Evolutionary conservation across 2,329 filamentous ascomycete species (phyloP).

Genomic region (Diaporthe citrichinensis): DNA sequence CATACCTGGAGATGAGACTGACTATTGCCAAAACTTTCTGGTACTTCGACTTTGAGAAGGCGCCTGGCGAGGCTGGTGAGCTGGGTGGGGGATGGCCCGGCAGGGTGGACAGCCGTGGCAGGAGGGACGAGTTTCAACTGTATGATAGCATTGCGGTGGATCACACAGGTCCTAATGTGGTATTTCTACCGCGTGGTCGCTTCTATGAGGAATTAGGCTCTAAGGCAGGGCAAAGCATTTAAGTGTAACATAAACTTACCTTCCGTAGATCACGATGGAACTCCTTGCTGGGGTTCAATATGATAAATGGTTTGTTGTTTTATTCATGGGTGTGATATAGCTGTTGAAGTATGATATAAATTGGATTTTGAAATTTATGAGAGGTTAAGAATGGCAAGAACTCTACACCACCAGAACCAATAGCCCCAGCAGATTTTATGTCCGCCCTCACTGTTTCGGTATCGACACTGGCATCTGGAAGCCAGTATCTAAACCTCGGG

Average conservation of each 20-base stretch:
- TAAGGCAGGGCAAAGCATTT: no score
- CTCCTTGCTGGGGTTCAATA: no score
- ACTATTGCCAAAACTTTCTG: slow-evolving; percentile 27
- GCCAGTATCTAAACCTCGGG: slow-evolving; percentile 9
- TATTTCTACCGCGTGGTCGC: neutral
- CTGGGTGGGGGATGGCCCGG: neutral
- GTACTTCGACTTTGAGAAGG: slow-evolving; percentile 19
- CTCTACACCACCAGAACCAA: slow-evolving; percentile 8
- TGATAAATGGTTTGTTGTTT: no score
- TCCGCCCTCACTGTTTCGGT: neutral
- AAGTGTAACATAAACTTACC: no score
- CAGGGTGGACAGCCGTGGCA: neutral
- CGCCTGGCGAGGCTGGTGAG: slow-evolving; percentile 11
- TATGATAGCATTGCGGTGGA: slow-evolving; percentile 2
- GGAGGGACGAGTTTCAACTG: slow-evolving; percentile 7
- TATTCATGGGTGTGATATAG: no score
- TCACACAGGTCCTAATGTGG: slow-evolving; percentile 16
- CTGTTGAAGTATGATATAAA: no score
- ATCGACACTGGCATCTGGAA: neutral
- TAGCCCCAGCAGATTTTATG: neutral
- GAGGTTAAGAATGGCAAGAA: neutral
- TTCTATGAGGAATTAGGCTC: no score
- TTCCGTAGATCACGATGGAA: no score
- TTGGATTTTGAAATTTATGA: no score
- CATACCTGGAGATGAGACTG: slow-evolving; percentile 35